These are phyloP conservation scores for Phytophthora melonis DNA, from an alignment of 352 stramenopile genomes.

Conservation along the genomic window DNA sequence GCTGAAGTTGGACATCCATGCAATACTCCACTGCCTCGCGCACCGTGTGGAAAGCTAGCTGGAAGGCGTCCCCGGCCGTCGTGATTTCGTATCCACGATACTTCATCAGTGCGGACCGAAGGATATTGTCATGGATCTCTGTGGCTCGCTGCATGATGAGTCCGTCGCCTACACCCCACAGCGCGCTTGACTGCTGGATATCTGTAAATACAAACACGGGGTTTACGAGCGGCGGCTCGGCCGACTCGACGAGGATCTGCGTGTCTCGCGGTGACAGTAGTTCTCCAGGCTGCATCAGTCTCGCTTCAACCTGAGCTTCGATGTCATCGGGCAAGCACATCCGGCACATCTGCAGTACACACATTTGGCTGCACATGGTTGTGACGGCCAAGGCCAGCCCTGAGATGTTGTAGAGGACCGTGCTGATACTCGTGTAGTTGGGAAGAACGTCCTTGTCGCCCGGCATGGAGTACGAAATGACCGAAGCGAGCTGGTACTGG, in stretches of 20 bases:
- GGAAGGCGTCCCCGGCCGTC: slow-evolving; percentile 61
- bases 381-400: slow-evolving; percentile 46
- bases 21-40: slow-evolving; percentile 64
- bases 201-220: slow-evolving; percentile 74
- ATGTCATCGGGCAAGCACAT: slow-evolving; percentile 50
- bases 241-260: slow-evolving; percentile 35
- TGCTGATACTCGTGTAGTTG: slow-evolving; percentile 45
- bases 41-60: slow-evolving; percentile 67
- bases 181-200: slow-evolving; percentile 63
- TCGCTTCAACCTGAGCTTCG: slow-evolving; percentile 43
- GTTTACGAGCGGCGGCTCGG: slow-evolving; percentile 47
- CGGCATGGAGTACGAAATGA: slow-evolving; percentile 47
- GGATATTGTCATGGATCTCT: slow-evolving; percentile 64
- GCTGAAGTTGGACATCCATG: slow-evolving; percentile 54
- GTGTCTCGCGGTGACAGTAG: slow-evolving; percentile 38
- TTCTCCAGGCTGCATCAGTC: slow-evolving; percentile 42
- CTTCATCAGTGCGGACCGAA: slow-evolving; percentile 46
- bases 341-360: slow-evolving; percentile 41
- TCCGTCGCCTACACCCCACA: slow-evolving; percentile 53
- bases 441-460: slow-evolving; percentile 27
- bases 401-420: slow-evolving; percentile 49
- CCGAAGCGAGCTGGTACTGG: slow-evolving; percentile 58
- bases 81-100: slow-evolving; percentile 70
- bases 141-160: slow-evolving; percentile 57
- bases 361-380: slow-evolving; percentile 54